A percentile compares a stretch with the other conserved stretches of the same genome.
Conservation (phyloP, 441 rosid genomes). For the Gossypium gossypioides region DNA sequence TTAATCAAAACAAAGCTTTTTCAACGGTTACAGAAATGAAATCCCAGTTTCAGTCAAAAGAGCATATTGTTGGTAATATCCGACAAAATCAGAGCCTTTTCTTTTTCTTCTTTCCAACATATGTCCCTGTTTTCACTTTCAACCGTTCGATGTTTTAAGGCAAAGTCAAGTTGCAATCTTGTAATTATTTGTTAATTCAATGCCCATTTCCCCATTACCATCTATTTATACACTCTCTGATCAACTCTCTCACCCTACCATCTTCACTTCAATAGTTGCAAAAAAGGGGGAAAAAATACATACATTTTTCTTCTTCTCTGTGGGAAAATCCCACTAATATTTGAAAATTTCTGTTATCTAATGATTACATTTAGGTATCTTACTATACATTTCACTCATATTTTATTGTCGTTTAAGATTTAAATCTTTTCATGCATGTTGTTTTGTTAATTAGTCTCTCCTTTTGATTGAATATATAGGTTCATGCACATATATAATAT, state of each 20-base stretch:
- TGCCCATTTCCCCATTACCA: constrained; percentile 19
- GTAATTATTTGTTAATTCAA: constrained; percentile 27
- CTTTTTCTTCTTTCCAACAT: constrained; percentile 22
- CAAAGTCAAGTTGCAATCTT: constrained; percentile 34
- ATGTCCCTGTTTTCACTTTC: constrained; percentile 33
- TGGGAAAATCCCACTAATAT: not conserved
- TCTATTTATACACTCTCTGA: constrained; percentile 42
- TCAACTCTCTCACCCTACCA: constrained; percentile 8
- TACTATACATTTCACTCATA: constrained; percentile 13
- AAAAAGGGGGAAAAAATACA: not conserved
- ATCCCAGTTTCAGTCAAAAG: constrained; percentile 39
- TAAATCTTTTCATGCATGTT: not conserved
- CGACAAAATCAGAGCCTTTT: constrained; percentile 45
- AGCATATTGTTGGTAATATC: constrained; percentile 32
- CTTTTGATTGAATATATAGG: not conserved
- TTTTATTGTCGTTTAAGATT: not conserved
- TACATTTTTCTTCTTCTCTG: not conserved
- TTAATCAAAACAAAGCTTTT: constrained; percentile 17
- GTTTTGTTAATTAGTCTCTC: not conserved
- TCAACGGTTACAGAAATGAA: constrained; percentile 39
- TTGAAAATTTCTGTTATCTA: constrained; percentile 10
- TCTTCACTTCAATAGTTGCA: not conserved
- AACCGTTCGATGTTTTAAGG: constrained; percentile 20
- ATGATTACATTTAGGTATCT: constrained; percentile 29
- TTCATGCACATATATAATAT: not conserved